Base-by-base conservation (phyloP, 2,329 filamentous ascomycete species). In the Ilyonectria robusta region DNA sequence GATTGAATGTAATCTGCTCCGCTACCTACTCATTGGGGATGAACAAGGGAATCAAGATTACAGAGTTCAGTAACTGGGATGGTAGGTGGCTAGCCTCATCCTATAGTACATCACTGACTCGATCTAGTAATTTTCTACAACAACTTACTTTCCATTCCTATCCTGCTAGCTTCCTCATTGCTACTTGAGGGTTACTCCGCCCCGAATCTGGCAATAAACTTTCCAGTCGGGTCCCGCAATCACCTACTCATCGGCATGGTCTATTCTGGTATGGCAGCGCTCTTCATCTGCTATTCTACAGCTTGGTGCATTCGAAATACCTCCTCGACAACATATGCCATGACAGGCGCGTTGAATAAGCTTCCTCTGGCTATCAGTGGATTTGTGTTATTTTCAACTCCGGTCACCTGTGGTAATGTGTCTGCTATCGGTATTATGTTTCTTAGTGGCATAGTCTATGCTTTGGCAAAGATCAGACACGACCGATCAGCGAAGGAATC, bases 21-120 rank as follows among this genome's bases (percentile, higher is more conserved):
- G 94, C 96, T 2, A 89, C 93, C 21, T 98, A 97, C 77, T 87
- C 98, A 54, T 84, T 99, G 70, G 89, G 93, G 74, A 98, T 98
- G 95, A 92, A 95, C 80, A 98, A 98, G 88, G 92, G 97, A 72
- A 98, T 99, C 82, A 98, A 98, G 91, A 90, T 96, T 84, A 98
- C 97, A 86, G 98, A 97, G 87, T 98, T 99, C 85, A 98, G 97
- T 88, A 96, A 98, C 81, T 98, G 97, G 86, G 96, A 99, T 82
- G 97, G 95, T 98, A 88, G 84, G 95, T 91, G 15, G 15, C 50
- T n/a, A 6, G 6, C 26, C 13, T 23, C 13, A 31, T 61, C 50
- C 37, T 23, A 9, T 31, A 35, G 29, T 21, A 70, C 3, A 44
- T 6, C 40, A 21, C 48, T 61, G 53, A 26, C 80, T 85, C 75